Conservation (phyloP, 2,329 filamentous ascomycete species). For the Stagonosporopsis tanaceti region DNA sequence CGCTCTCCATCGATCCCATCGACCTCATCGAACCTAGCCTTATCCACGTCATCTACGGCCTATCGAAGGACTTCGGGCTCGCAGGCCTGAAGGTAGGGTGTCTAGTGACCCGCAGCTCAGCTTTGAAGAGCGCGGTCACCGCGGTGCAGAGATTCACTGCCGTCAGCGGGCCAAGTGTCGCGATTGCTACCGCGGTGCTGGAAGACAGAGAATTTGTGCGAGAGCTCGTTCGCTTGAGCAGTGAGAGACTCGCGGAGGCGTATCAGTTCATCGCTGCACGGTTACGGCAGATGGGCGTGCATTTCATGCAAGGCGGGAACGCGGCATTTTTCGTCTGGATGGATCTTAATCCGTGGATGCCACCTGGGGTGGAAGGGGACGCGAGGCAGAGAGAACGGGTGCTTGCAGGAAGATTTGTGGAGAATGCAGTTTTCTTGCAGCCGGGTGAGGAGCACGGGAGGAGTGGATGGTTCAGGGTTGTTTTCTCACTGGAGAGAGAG, state of each 20-base stretch:
- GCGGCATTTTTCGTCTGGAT: conserved; percentile 67
- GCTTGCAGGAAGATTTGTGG: conserved; percentile 33
- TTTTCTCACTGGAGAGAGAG: conserved; percentile 49
- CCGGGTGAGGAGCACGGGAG: conserved; percentile 46
- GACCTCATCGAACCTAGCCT: conserved; percentile 58
- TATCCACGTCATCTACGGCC: conserved; percentile 61
- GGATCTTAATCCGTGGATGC: conserved; percentile 50
- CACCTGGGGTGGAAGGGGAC: conserved; percentile 21
- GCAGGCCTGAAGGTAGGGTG: conserved; percentile 54
- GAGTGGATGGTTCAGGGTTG: conserved; percentile 55
- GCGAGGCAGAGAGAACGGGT: conserved; percentile 26
- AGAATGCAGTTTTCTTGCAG: conserved; percentile 30
- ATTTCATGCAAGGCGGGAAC: conserved; percentile 59
- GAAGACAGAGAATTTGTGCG: conserved; percentile 34
- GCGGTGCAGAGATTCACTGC: conserved; percentile 49
- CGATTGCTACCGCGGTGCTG: conserved; percentile 30
- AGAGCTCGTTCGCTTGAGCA: background rate
- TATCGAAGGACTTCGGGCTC: conserved; percentile 60
- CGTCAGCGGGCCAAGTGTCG: conserved; percentile 25
- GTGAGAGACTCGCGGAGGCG: background rate
- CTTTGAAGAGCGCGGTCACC: conserved; percentile 23
- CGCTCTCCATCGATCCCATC: conserved; percentile 27
- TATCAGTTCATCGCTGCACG: background rate
- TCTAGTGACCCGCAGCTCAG: conserved; percentile 28
- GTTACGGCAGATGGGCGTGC: conserved; percentile 54